A percentile compares a stretch with the other conserved stretches of the same genome.
These are phyloP conservation scores for Colletotrichum karsti DNA, from an alignment of 2,329 filamentous ascomycete genomes.

Conservation along the genomic window DNA sequence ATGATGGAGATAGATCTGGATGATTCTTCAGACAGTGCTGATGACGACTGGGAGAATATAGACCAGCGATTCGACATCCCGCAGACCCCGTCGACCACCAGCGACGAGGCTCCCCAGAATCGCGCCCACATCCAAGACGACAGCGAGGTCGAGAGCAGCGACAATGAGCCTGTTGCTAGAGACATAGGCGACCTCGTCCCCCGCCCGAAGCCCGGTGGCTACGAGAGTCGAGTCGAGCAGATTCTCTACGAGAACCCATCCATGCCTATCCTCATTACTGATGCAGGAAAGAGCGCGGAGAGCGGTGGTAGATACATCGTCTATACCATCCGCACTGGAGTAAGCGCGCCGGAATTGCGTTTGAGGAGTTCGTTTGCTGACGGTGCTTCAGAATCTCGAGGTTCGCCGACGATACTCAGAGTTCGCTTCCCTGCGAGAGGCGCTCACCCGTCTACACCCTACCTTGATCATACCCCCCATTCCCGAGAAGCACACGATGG, in stretches of 20 bases:
- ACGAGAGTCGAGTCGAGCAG: constrained; percentile 96
- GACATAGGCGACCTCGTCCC: constrained; percentile 54
- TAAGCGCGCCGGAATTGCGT: constrained; percentile 54
- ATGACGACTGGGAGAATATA: constrained; percentile 54
- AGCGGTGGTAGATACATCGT: constrained; percentile 94
- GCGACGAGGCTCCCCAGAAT: constrained; percentile 69
- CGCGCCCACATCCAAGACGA: constrained; percentile 42
- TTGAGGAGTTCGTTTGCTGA: background rate
- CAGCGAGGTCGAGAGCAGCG: constrained; percentile 56
- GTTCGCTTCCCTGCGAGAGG: constrained; percentile 89
- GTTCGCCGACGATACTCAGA: constrained; percentile 96
- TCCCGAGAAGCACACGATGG: constrained; percentile 98
- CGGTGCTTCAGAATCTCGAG: constrained; percentile 78
- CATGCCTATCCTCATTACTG: constrained; percentile 88
- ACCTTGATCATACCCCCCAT: constrained; percentile 97
- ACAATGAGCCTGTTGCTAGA: constrained; percentile 50
- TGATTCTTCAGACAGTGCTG: constrained; percentile 47
- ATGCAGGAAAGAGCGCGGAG: constrained; percentile 94
- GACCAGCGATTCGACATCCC: constrained; percentile 71
- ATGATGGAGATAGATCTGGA: constrained; percentile 49
- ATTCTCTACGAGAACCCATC: constrained; percentile 95
- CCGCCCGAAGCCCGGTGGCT: constrained; percentile 82
- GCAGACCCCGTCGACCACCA: constrained; percentile 76
- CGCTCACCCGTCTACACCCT: constrained; percentile 89
- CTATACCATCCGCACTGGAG: constrained; percentile 94